Evolutionary conservation across 1,284 basidiomycete species (phyloP).

Genomic region (Puccinia hordei): DNA sequence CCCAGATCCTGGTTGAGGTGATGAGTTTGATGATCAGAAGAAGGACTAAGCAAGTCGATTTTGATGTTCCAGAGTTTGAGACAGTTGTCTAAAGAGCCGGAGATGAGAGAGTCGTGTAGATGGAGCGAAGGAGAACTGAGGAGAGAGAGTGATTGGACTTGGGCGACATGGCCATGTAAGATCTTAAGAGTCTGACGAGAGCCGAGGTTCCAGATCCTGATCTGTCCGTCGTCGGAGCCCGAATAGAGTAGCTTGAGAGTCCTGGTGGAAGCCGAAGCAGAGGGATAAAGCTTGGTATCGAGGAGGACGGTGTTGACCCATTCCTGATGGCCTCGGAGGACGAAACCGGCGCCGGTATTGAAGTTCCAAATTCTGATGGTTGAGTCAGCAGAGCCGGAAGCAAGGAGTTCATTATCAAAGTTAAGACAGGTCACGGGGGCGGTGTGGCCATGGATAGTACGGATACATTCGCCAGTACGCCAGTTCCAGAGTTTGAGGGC

Average conservation of each 20-base stretch:
- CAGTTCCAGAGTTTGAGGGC: slow-evolving; percentile 98
- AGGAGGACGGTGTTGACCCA: slow-evolving; percentile 96
- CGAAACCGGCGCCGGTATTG: slow-evolving; percentile 85
- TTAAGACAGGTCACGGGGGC: slow-evolving; percentile 89
- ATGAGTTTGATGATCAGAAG: background rate
- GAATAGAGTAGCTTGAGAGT: slow-evolving; percentile 85
- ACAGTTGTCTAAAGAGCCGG: slow-evolving; percentile 91
- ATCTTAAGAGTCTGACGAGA: slow-evolving; percentile 77
- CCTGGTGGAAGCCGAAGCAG: background rate
- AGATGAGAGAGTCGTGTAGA: slow-evolving; percentile 71
- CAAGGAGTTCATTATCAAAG: slow-evolving; percentile 88
- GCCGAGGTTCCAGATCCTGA: slow-evolving; percentile 90
- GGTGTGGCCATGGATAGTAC: slow-evolving; percentile 83
- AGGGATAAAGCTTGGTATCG: slow-evolving; percentile 53
- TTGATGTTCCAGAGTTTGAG: slow-evolving; percentile 96
- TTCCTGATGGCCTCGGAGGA: slow-evolving; percentile 85
- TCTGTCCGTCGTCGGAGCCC: slow-evolving; percentile 88
- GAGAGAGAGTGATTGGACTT: slow-evolving; percentile 87
- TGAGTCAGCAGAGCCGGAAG: slow-evolving; percentile 83
- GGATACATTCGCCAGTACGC: slow-evolving; percentile 86
- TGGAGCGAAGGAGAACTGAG: slow-evolving; percentile 61
- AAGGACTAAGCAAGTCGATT: slow-evolving; percentile 61
- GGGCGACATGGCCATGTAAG: slow-evolving; percentile 87
- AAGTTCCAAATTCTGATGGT: slow-evolving; percentile 87
- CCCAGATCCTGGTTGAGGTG: background rate